phyloP scores from a whole-genome alignment of 1,284 basidiomycete genomes.

The Cutaneotrichosporon cavernicola region DNA sequence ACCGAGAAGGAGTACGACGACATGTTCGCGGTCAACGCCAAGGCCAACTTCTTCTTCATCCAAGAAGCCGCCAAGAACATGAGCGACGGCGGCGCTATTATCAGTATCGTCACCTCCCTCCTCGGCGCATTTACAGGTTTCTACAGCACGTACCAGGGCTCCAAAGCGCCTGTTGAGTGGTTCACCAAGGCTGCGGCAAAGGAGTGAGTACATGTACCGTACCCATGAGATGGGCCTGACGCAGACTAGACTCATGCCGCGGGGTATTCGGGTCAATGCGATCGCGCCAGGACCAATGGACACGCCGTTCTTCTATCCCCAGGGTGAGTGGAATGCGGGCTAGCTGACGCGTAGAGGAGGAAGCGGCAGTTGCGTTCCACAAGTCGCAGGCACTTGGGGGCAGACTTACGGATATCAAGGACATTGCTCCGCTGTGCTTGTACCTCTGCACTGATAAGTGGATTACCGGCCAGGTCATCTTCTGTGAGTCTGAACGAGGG shows the following conservation, averaged over 20 bases:
- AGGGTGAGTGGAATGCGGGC: not conserved
- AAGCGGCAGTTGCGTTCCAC: constrained; percentile 26
- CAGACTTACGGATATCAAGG: constrained; percentile 27
- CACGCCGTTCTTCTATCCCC: constrained; percentile 30
- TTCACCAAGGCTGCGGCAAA: constrained; percentile 32
- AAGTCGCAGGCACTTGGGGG: constrained; percentile 20
- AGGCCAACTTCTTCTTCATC: constrained; percentile 36
- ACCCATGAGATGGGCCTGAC: not conserved
- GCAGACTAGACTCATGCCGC: constrained; percentile 19
- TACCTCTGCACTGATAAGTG: constrained; percentile 26
- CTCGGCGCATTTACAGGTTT: constrained; percentile 30
- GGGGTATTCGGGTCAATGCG: constrained; percentile 27
- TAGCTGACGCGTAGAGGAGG: constrained; percentile 9
- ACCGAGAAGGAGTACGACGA: constrained; percentile 30
- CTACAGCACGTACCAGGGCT: constrained; percentile 34
- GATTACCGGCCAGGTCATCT: constrained; percentile 27
- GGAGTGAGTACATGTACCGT: constrained; percentile 19
- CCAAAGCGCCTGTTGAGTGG: constrained; percentile 34
- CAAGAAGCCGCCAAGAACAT: constrained; percentile 27
- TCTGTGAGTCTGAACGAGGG: constrained; percentile 19
- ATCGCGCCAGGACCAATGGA: constrained; percentile 28
- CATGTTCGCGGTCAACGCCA: constrained; percentile 33
- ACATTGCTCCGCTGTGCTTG: constrained; percentile 25
- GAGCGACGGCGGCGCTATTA: constrained; percentile 29
- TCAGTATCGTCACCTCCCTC: constrained; percentile 29